Percentiles rank a stretch among this genome's conserved stretches.
These are phyloP conservation scores for Aspergillus panamensis DNA, from an alignment of 495 filamentous ascomycete species.

Conservation along the genomic window DNA sequence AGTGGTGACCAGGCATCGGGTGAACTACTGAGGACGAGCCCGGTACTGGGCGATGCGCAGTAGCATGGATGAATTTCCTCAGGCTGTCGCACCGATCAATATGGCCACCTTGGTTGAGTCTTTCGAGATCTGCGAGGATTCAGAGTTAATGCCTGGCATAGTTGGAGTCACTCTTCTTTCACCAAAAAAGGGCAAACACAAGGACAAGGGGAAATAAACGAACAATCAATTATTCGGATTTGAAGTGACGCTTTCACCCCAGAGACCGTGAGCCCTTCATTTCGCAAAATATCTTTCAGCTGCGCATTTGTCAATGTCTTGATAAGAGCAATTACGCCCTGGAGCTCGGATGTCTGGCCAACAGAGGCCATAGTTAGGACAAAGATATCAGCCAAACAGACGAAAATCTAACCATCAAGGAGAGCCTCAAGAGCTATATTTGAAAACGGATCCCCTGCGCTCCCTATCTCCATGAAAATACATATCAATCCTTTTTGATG, in stretches of 20 bases:
- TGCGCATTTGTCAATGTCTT: conserved; percentile 65
- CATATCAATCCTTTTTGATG: conserved; percentile 21
- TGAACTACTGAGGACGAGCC: conserved; percentile 22
- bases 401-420: conserved; percentile 1
- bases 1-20: conserved; percentile 26
- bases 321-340: conserved; percentile 42
- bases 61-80: conserved; percentile 31
- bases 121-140: conserved; percentile 34
- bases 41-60: conserved; percentile 29
- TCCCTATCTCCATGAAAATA: conserved; percentile 20
- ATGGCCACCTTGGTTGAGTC: conserved; percentile 32
- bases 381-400: background rate
- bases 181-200: conserved; percentile 1
- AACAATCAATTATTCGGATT: conserved; percentile 70
- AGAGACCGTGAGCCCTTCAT: conserved; percentile 64
- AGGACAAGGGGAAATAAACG: conserved; percentile 36
- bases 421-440: conserved; percentile 16
- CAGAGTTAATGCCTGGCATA: background rate
- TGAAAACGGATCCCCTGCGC: conserved; percentile 13
- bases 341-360: conserved; percentile 36
- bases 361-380: conserved; percentile 46
- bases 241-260: conserved; percentile 82
- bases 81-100: conserved; percentile 34
- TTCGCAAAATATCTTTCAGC: conserved; percentile 68
- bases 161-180: background rate